Evolutionary conservation across 441 rosid species (phyloP).

Genomic region (Pelargonium fulgidum): DNA sequence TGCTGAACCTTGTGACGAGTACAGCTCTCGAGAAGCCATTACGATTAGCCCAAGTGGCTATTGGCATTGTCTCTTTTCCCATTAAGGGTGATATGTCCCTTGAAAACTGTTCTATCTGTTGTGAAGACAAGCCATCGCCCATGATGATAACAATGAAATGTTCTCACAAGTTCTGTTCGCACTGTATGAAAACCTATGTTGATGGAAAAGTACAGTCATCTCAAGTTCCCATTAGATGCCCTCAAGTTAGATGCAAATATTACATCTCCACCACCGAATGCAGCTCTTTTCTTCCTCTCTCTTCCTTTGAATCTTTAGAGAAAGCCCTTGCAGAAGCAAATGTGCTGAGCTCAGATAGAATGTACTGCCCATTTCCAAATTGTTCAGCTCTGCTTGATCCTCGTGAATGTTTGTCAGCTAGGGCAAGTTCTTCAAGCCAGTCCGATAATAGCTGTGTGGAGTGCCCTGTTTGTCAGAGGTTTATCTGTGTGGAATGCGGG

Average conservation of each 20-base stretch:
- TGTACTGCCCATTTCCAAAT: constrained; percentile 79
- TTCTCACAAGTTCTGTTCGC: constrained; percentile 87
- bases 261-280: constrained; percentile 53
- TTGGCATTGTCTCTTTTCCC: constrained; percentile 61
- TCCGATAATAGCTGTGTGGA: constrained; percentile 63
- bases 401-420: constrained; percentile 51
- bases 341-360: constrained; percentile 45
- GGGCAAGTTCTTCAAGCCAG: constrained; percentile 73
- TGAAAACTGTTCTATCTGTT: constrained; percentile 74
- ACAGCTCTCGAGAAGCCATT: constrained; percentile 49
- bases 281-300: constrained; percentile 60
- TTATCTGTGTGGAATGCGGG: constrained; percentile 70
- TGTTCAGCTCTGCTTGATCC: constrained; percentile 82
- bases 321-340: constrained; percentile 60
- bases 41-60: constrained; percentile 65
- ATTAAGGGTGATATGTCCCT: constrained; percentile 31
- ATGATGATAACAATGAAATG: constrained; percentile 82
- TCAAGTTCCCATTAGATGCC: constrained; percentile 81
- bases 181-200: constrained; percentile 74
- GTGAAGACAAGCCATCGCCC: constrained; percentile 59
- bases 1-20: constrained; percentile 50
- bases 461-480: constrained; percentile 81
- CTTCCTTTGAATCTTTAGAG: constrained; percentile 51
- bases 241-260: constrained; percentile 76
- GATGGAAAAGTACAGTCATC: constrained; percentile 71